A percentile compares a stretch with the other conserved stretches of the same genome.
Conservation (phyloP, 345 rosid species). For the Sonneratia caseolaris region DNA sequence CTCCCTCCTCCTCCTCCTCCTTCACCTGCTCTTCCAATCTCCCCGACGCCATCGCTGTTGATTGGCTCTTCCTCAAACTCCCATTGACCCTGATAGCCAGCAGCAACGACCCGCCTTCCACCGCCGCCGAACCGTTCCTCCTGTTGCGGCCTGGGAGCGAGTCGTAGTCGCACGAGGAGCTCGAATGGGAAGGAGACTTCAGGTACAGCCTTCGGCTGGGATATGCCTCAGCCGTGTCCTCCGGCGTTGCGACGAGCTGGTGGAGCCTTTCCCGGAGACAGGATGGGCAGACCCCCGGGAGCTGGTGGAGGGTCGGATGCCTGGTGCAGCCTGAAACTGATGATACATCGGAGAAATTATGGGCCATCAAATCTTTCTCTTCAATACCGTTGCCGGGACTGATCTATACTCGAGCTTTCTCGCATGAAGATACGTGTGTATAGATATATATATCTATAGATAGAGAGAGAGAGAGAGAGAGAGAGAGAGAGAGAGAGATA, state of each 20-base stretch:
- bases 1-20: constrained; percentile 18
- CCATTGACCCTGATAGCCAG: constrained; percentile 23
- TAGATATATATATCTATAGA: too few relatives aligned
- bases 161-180: constrained; percentile 2
- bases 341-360: neutral
- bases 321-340: constrained; percentile 5
- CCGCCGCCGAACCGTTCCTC: constrained; percentile 18
- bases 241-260: neutral
- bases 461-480: too few relatives aligned
- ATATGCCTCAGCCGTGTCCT: neutral
- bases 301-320: constrained; percentile 10
- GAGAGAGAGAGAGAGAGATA: neutral
- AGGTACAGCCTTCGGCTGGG: neutral
- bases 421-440: too few relatives aligned
- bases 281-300: constrained; percentile 15
- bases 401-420: too few relatives aligned
- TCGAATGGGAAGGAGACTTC: constrained; percentile 6
- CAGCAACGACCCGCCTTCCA: constrained; percentile 18
- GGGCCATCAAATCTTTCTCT: neutral
- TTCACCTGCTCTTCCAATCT: constrained; percentile 34
- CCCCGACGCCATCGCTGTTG: constrained; percentile 32
- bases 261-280: constrained; percentile 16
- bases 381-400: too few relatives aligned
- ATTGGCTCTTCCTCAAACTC: constrained; percentile 76
- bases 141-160: constrained; percentile 24